These are phyloP conservation scores for Panicum miliaceum DNA, from an alignment of 176 grass and related monocot species.

Conservation along the genomic window DNA sequence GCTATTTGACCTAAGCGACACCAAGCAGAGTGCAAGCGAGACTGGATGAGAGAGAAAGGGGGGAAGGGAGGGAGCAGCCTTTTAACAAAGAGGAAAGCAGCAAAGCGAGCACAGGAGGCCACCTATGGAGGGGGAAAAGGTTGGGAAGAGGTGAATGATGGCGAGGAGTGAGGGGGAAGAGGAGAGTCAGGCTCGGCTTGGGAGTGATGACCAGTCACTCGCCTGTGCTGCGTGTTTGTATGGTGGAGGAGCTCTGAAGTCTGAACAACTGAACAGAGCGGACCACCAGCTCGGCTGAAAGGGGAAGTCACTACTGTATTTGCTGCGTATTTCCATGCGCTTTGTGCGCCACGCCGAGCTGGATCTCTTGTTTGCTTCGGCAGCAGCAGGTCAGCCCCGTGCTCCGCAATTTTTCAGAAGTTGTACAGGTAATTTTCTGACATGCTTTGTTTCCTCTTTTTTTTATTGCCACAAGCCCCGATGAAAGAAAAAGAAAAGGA, in stretches of 20 bases:
- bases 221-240: neutral
- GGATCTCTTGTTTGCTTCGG: conserved; percentile 26
- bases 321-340: conserved; percentile 4
- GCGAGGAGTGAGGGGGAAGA: neutral
- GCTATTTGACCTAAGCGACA: conserved; percentile 49
- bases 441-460: neutral
- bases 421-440: neutral
- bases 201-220: neutral
- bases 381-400: neutral
- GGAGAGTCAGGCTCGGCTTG: neutral
- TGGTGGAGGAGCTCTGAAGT: neutral
- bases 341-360: conserved; percentile 25
- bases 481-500: neutral
- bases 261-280: neutral
- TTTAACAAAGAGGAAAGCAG: conserved; percentile 58
- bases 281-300: neutral
- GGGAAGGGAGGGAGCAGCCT: conserved; percentile 34
- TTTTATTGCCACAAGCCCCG: neutral
- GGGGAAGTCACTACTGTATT: neutral
- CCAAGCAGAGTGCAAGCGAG: neutral
- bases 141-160: conserved; percentile 50
- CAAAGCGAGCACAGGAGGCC: conserved; percentile 36
- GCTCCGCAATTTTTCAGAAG: neutral
- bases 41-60: neutral
- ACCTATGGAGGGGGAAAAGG: neutral